Base-by-base conservation (phyloP, 129 eudicot genomes). In the Artemisia tridentata region DNA sequence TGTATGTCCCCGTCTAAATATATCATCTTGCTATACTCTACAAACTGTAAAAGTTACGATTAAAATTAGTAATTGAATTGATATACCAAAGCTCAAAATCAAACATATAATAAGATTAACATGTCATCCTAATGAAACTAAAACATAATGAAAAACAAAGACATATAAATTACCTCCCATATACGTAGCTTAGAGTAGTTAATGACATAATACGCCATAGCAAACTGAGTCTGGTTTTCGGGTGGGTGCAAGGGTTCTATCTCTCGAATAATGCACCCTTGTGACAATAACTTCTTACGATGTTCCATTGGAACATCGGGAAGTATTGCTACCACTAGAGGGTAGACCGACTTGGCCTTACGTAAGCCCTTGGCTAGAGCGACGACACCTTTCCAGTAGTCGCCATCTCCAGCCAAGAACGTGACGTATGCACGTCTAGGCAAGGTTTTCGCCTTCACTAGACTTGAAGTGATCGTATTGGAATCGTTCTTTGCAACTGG, bases 171-270 rank as follows among this genome's bases (percentile, higher is more conserved):
- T 70, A 91, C 97, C 93, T 88, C 96, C 97, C 96, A 91, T 21
- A 91, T 85, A 51, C 97, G 97, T 38, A 91, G 96, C 54, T 91
- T 91, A 75, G 96, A 91, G 82, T 88, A 91, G 57, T 91, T 91
- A 34, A 91, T 76, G 49, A 78, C 95, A 49, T 83, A 91, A 31
- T 91, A 91, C 0, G 95, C 79, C 88, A 85, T 85, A 14, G 88
- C 95, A 65, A 83, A 91, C 72, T 78, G 79, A 2, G 85, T 78
- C 65, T 85, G 81, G 48, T 84, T 86, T n/a, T 86, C 82, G 27
- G 85, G 86, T 17, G 84, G 88, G 51, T 73, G 9, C 19, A 86
- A 80, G 5, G 87, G 91, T 38, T 85, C 73, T 16, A 90, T 87
- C 75, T 87, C 87, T 11, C 83, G 82, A 50, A 90, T 75, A 15